These are phyloP conservation scores for Stentor coeruleus DNA, from an alignment of 73 alveolate species.

Conservation along the genomic window DNA sequence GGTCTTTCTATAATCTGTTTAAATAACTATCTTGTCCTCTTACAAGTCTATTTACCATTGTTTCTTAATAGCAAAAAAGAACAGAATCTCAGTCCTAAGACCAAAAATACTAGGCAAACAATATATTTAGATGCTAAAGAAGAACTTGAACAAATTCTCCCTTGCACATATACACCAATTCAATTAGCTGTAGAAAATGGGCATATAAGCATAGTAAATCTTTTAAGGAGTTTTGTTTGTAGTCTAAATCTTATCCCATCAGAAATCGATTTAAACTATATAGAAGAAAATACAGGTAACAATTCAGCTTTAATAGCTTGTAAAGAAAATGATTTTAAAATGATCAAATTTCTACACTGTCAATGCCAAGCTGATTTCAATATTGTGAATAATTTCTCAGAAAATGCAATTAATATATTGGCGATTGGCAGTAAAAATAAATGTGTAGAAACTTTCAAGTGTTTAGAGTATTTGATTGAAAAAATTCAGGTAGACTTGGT, in stretches of 20 bases:
- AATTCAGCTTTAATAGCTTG: not conserved
- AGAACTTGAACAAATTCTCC: too few relatives aligned
- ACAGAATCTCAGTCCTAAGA: not conserved
- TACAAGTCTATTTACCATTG: not conserved
- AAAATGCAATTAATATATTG: not conserved
- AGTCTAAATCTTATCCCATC: not conserved
- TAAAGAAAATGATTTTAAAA: too few relatives aligned
- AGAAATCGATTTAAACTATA: not conserved
- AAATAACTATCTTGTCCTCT: not conserved
- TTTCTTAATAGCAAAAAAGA: not conserved
- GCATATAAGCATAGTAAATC: not conserved
- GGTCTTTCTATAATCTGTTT: conserved; percentile 2
- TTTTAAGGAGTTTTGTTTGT: too few relatives aligned
- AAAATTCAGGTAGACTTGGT: not conserved
- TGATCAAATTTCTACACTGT: not conserved
- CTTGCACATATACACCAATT: not conserved
- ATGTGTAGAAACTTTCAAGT: not conserved
- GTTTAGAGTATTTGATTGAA: not conserved
- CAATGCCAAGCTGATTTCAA: not conserved
- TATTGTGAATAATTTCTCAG: not conserved
- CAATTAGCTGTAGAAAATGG: not conserved
- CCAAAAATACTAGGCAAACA: not conserved
- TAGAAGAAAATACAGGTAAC: not conserved
- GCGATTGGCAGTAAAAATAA: not conserved
- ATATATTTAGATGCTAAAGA: not conserved